A percentile compares a stretch with the other conserved stretches of the same genome.
phyloP scores from a whole-genome alignment of 768 basidiomycete genomes.

The Podaxis sp. region DNA sequence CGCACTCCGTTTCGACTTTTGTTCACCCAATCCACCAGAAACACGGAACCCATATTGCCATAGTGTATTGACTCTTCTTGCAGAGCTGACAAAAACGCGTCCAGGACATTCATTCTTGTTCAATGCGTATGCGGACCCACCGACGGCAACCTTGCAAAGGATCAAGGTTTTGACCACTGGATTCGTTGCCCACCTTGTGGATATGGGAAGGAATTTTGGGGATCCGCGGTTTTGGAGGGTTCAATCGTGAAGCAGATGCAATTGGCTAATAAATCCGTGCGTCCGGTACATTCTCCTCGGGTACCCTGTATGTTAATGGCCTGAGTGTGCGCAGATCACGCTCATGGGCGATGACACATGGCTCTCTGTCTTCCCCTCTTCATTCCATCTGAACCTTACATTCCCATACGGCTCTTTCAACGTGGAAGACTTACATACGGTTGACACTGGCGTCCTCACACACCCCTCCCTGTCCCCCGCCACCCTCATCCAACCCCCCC shows the following conservation, averaged over 20 bases:
- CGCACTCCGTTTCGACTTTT: slow-evolving; percentile 90
- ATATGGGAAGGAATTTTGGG: slow-evolving; percentile 94
- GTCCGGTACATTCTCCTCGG: background rate
- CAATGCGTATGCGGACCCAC: slow-evolving; percentile 90
- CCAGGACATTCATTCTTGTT: slow-evolving; percentile 84
- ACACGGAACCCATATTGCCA: slow-evolving; percentile 75
- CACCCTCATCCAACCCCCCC: slow-evolving; percentile 21
- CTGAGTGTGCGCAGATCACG: slow-evolving; percentile 50
- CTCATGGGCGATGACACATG: slow-evolving; percentile 99
- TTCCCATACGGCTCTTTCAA: slow-evolving; percentile 96
- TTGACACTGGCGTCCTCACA: slow-evolving; percentile 85
- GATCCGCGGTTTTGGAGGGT: slow-evolving; percentile 83
- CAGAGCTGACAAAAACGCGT: slow-evolving; percentile 57
- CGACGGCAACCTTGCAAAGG: slow-evolving; percentile 91
- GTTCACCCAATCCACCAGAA: slow-evolving; percentile 66
- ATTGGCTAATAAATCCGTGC: slow-evolving; percentile 58
- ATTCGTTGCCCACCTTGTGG: slow-evolving; percentile 92
- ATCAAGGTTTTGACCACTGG: slow-evolving; percentile 96
- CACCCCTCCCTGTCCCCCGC: slow-evolving; percentile 81
- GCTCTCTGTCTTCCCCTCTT: slow-evolving; percentile 82
- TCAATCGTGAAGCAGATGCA: slow-evolving; percentile 77
- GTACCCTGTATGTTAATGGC: background rate
- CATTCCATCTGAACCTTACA: slow-evolving; percentile 70
- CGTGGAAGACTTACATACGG: slow-evolving; percentile 96
- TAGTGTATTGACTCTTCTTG: slow-evolving; percentile 77